These are phyloP conservation scores for Obelidium mucronatum DNA, from an alignment of 192 early-diverging fungal species.

Conservation along the genomic window DNA sequence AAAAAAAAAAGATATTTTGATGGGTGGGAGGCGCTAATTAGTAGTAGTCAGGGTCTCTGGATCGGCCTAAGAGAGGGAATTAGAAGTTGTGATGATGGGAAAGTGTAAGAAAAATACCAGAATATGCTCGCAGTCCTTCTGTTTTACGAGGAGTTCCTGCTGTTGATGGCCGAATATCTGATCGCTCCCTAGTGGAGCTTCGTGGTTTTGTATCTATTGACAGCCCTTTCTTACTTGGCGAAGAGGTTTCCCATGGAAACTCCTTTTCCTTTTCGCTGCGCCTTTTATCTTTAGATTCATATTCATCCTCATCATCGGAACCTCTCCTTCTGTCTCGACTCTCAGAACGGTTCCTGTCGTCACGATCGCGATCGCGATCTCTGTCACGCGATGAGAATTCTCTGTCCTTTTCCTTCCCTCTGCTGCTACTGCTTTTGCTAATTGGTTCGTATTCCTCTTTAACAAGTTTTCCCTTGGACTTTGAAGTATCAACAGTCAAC, in stretches of 20 bases:
- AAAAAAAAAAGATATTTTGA: not conserved
- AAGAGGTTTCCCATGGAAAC: slow-evolving; percentile 19
- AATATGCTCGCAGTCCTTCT: slow-evolving; percentile 15
- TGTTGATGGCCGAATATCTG: not conserved
- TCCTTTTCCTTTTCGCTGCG: slow-evolving; percentile 22
- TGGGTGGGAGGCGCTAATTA: not conserved
- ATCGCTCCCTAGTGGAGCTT: not conserved
- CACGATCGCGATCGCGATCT: not conserved
- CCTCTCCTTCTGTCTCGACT: slow-evolving; percentile 14
- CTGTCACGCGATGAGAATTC: slow-evolving; percentile 1
- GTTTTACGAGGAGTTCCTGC: not conserved
- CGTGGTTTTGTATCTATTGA: slow-evolving; percentile 15
- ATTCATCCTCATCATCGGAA: slow-evolving; percentile 23
- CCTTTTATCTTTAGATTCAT: slow-evolving; percentile 19
- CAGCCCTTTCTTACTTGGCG: slow-evolving; percentile 1
- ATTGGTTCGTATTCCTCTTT: slow-evolving; percentile 21
- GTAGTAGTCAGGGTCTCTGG: slow-evolving; percentile 29
- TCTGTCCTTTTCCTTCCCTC: slow-evolving; percentile 3
- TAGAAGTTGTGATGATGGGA: no score
- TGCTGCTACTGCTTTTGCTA: not conserved
- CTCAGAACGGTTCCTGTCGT: not conserved
- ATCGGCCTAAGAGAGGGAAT: no score
- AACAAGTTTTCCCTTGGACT: not conserved
- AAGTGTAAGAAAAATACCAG: not conserved
- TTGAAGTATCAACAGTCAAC: not conserved